Evolutionary conservation across 176 grass and related monocot species (phyloP).

Genomic region (Carex scoparia): DNA sequence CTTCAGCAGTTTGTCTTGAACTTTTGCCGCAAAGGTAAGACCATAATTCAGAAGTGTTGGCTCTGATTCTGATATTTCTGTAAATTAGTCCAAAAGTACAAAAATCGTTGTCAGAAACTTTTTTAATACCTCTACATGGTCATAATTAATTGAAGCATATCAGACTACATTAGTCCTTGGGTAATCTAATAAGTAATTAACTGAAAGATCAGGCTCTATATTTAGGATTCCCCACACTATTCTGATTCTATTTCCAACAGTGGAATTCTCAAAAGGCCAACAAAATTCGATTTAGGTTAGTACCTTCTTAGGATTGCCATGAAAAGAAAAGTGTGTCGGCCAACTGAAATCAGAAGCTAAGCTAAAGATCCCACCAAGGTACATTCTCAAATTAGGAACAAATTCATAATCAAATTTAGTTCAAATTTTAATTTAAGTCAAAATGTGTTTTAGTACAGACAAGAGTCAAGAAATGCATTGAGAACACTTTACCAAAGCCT

Average conservation of each 20-base stretch:
- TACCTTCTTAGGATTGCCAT: conserved; percentile 16
- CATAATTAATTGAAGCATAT: not conserved
- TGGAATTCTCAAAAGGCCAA: not conserved
- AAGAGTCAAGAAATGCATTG: no score
- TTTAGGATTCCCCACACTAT: not conserved
- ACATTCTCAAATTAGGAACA: no score
- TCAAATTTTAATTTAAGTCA: no score
- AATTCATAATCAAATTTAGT: no score
- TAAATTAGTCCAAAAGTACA: conserved; percentile 12
- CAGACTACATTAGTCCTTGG: not conserved
- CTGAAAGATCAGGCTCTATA: not conserved
- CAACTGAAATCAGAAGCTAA: no score
- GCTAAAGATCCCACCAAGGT: no score
- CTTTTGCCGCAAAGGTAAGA: conserved; percentile 76
- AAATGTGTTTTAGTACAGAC: no score
- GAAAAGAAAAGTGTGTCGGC: no score
- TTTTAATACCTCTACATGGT: not conserved
- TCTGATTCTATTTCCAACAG: not conserved
- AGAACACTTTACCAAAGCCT: no score
- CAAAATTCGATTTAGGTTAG: not conserved
- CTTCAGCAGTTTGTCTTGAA: conserved; percentile 43
- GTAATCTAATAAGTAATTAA: not conserved
- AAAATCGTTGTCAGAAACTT: not conserved
- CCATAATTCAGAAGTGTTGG: conserved; percentile 67
- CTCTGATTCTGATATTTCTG: conserved; percentile 17